phyloP scores from a whole-genome alignment of 208 protist species.

The Leishmania mexicana region DNA sequence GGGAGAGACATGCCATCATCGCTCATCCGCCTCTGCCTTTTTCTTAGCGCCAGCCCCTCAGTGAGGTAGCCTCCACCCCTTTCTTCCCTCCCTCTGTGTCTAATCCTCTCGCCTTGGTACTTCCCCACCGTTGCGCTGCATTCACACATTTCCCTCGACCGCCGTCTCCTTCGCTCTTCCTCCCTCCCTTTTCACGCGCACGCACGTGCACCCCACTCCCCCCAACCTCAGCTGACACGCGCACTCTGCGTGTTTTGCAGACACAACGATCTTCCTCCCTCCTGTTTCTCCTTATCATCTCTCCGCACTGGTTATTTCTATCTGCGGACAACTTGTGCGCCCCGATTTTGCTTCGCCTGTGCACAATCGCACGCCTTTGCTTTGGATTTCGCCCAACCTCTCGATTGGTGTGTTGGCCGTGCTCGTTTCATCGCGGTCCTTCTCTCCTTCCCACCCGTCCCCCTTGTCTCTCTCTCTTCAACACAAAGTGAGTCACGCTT shows the following conservation, averaged over 20 bases:
- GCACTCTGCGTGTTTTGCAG: background rate
- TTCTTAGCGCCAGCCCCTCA: background rate
- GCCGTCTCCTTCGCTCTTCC: background rate
- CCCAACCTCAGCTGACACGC: background rate
- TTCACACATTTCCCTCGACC: background rate
- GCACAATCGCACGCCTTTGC: background rate
- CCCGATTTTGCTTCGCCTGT: background rate
- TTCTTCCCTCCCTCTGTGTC: background rate
- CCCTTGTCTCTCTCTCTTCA: background rate
- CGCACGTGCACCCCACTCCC: background rate
- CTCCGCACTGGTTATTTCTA: background rate
- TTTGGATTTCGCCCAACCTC: background rate
- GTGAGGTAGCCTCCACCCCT: background rate
- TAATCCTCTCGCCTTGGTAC: background rate
- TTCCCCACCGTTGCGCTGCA: background rate
- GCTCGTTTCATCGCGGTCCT: background rate
- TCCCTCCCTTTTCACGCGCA: background rate
- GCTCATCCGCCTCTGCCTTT: background rate
- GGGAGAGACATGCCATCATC: background rate
- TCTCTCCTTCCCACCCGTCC: background rate
- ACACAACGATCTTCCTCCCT: background rate
- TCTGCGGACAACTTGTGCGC: slow-evolving; percentile 17
- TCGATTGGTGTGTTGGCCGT: background rate
- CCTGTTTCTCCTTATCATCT: background rate
- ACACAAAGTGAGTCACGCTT: background rate